Evolutionary conservation across 208 protist genomes (phyloP).

Genomic region (Blastocrithidia nonstop): DNA sequence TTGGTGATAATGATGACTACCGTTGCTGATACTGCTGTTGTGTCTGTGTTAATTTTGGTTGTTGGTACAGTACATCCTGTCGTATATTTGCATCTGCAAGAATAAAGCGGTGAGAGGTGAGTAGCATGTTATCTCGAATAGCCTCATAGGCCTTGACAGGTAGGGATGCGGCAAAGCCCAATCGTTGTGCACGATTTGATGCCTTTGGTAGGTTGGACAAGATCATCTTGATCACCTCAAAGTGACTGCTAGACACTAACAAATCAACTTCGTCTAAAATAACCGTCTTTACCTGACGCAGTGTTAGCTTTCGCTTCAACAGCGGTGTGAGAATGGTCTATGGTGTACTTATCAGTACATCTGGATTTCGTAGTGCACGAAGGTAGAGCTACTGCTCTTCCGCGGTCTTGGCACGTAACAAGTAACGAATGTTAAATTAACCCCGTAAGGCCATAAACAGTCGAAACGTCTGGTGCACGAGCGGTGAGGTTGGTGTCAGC

Average conservation of each 20-base stretch:
- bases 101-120: constrained; percentile 69
- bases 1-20: not conserved
- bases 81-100: constrained; percentile 31
- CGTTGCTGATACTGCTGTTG: not conserved
- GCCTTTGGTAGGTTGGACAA: constrained; percentile 57
- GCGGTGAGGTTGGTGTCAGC: constrained; percentile 55
- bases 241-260: constrained; percentile 69
- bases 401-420: constrained; percentile 45
- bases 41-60: not conserved
- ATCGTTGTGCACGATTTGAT: constrained; percentile 38
- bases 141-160: constrained; percentile 61
- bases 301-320: constrained; percentile 48
- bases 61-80: constrained; percentile 5
- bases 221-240: constrained; percentile 69
- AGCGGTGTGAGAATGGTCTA: constrained; percentile 57
- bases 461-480: constrained; percentile 38
- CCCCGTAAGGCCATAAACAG: constrained; percentile 27
- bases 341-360: constrained; percentile 63
- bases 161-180: constrained; percentile 54
- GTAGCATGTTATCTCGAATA: constrained; percentile 49
- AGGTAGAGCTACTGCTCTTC: constrained; percentile 55
- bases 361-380: constrained; percentile 26
- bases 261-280: constrained; percentile 80
- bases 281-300: constrained; percentile 32
- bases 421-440: constrained; percentile 27